Evolutionary conservation across 768 basidiomycete species (phyloP).

Genomic region (Hypholoma fasciculare): DNA sequence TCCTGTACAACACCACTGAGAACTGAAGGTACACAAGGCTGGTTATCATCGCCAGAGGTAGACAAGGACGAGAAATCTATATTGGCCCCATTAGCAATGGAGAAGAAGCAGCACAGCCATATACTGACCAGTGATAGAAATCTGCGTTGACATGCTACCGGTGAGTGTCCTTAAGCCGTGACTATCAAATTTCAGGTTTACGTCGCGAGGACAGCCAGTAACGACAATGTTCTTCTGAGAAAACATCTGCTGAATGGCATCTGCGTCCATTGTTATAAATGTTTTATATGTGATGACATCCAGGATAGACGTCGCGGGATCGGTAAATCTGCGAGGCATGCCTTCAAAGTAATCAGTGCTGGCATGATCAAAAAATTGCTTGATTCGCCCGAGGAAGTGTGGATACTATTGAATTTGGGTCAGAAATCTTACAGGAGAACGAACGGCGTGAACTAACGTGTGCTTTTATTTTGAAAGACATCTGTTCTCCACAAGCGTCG

Average conservation of each 20-base stretch:
- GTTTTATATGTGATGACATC: neutral
- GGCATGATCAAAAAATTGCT: too few species aligned
- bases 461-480: neutral
- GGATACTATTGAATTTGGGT: too few species aligned
- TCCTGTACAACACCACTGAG: slow-evolving; percentile 4
- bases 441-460: too few species aligned
- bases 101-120: neutral
- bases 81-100: neutral
- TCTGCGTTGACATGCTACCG: neutral
- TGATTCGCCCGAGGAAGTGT: too few species aligned
- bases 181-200: slow-evolving; percentile 2
- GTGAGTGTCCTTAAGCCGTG: slow-evolving; percentile 2
- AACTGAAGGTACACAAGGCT: neutral
- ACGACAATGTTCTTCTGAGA: slow-evolving; percentile 6
- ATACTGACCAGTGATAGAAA: slow-evolving; percentile 7
- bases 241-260: neutral
- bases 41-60: neutral
- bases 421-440: too few species aligned
- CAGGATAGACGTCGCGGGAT: neutral
- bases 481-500: neutral
- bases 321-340: neutral
- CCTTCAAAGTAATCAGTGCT: neutral
- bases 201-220: slow-evolving; percentile 1
- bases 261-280: neutral
- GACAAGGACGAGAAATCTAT: neutral